Percentiles rank a stretch among this genome's conserved stretches.
Conservation (phyloP, 257 asterid species). For the Plantago elongata region DNA sequence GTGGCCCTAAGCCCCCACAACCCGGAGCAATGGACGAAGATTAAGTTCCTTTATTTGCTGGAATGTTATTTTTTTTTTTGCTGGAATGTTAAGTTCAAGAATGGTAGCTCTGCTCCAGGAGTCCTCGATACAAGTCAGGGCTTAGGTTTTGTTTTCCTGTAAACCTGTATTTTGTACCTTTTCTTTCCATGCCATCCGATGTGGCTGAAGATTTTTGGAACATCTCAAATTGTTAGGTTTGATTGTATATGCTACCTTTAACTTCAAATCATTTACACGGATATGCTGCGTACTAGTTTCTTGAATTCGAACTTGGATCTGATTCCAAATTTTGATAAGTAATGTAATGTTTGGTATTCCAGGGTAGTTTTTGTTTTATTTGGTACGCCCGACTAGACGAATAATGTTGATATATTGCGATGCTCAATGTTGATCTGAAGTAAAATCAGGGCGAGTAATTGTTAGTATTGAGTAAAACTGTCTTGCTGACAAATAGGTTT, state of each 20-base stretch:
- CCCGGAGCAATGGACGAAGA: conserved; percentile 52
- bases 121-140: conserved; percentile 5
- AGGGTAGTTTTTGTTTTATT: too few relatives aligned
- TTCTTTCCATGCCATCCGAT: not conserved
- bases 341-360: too few relatives aligned
- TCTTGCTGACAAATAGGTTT: too few relatives aligned
- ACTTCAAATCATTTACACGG: not conserved
- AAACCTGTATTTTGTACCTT: not conserved
- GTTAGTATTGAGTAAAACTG: too few relatives aligned
- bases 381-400: too few relatives aligned
- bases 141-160: not conserved
- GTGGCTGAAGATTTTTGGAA: conserved; percentile 4
- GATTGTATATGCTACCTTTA: conserved; percentile 9
- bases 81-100: too few relatives aligned
- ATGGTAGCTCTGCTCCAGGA: not conserved
- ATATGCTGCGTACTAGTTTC: not conserved
- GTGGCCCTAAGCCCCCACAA: conserved; percentile 35
- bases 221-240: too few relatives aligned
- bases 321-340: not conserved
- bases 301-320: not conserved
- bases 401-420: too few relatives aligned
- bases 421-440: too few relatives aligned
- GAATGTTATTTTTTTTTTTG: too few relatives aligned
- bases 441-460: too few relatives aligned
- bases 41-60: conserved; percentile 6